Evolutionary conservation across 2,329 filamentous ascomycete species (phyloP), one percentile per base, ranked within the genome.

Genomic region (Phoma sp.): DNA sequence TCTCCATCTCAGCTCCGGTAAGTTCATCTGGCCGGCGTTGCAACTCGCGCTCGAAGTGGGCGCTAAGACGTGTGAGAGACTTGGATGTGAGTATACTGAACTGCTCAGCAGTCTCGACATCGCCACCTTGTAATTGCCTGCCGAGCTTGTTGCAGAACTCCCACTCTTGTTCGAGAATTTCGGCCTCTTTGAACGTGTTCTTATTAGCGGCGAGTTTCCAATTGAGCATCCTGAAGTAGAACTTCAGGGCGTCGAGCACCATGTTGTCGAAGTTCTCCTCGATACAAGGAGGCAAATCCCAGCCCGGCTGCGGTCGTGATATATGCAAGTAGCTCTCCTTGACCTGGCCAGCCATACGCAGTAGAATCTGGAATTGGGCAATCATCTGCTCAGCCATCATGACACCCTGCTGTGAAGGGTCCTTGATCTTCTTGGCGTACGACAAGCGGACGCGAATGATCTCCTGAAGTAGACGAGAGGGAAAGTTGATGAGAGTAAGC

Each of bases 361-460:
- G 86, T 49, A 98, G 80, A 39, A 97, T 90, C 75, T 96, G 93
- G 66, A 99, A 98, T 70, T 99, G 95, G 0, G 90, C 83, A 59
- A 99, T 97, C 90, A 98, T 96, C 77, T 98, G 93, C 71, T 98
- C 93, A 57, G 96, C 90, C 83, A 99, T 91, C 79, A 99, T 89
- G 24, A 90, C 83, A 61, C 93, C 96, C 72, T 96, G 91, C 77
- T 95, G 90, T 1, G 92, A 89, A 8, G 92, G 91, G 68, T 98
- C 93, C 77, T 93, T 96, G 87, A 97, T 96, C 73, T 92, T 93
- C 77, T 88, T 91, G 14, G 93, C 93, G 73, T 97, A 98, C 8
- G 88, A 90, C 25, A 98, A 82, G 54, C 95, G 89, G 65, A 96
- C 89, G 47, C 89, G 89, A 71, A 97, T 97, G 68, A 99, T 96